Percentiles rank a stretch among this genome's conserved stretches.
Evolutionary conservation across 83 land plant species (phyloP).

Genomic region (Isoetes engelmannii): DNA sequence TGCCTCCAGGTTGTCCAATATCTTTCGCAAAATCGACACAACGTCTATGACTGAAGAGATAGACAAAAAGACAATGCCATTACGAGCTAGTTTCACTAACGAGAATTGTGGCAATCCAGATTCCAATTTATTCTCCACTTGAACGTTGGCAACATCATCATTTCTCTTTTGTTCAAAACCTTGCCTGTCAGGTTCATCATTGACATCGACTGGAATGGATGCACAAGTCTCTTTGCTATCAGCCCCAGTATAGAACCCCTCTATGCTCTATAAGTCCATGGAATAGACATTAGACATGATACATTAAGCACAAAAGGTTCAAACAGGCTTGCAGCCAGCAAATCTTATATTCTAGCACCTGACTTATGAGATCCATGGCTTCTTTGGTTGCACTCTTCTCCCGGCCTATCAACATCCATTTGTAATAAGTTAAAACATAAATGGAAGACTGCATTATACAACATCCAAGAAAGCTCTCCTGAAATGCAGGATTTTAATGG

Average conservation of each 20-base stretch:
- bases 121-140: background rate
- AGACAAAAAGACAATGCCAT: constrained; percentile 56
- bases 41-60: constrained; percentile 26
- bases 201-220: constrained; percentile 18
- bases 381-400: constrained; percentile 77
- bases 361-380: constrained; percentile 35
- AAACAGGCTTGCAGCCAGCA: background rate
- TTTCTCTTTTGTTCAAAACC: no score
- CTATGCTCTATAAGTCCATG: background rate
- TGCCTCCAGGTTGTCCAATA: constrained; percentile 30
- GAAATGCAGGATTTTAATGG: no score
- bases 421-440: no score
- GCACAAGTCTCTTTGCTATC: constrained; percentile 1
- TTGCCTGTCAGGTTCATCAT: constrained; percentile 42
- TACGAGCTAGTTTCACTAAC: constrained; percentile 56
- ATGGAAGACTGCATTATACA: no score
- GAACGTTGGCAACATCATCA: no score
- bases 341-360: background rate
- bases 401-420: constrained; percentile 20
- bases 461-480: no score
- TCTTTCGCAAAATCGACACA: constrained; percentile 27
- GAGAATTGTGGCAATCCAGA: constrained; percentile 17
- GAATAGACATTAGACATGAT: constrained; percentile 2
- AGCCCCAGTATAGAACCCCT: background rate
- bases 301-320: constrained; percentile 1